phyloP scores from a whole-genome alignment of 2,329 filamentous ascomycete genomes.

The Colletotrichum sp. region DNA sequence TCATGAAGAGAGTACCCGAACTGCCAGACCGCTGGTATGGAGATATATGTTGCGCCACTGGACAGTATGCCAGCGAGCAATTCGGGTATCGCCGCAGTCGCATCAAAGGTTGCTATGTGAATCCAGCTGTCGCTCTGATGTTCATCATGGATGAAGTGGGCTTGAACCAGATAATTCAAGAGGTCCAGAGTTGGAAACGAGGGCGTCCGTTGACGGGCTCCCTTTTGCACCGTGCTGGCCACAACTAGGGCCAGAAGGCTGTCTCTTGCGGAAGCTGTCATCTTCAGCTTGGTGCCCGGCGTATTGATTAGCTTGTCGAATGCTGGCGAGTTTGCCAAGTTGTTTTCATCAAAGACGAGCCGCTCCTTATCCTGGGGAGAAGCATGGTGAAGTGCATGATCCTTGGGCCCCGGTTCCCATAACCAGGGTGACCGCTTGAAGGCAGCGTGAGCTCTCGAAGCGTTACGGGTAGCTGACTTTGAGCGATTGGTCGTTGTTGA shows the following conservation, averaged over 20 bases:
- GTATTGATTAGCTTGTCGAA: conserved; percentile 12
- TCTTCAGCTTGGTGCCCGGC: conserved; percentile 18
- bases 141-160: conserved; percentile 31
- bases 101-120: conserved; percentile 40
- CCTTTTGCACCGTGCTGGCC: conserved; percentile 29
- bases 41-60: conserved; percentile 40
- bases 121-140: conserved; percentile 26
- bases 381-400: conserved; percentile 23
- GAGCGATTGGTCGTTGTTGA: conserved; percentile 27
- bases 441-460: conserved; percentile 32
- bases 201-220: conserved; percentile 31
- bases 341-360: conserved; percentile 1
- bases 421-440: conserved; percentile 39
- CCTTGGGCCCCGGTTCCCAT: conserved; percentile 34
- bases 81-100: conserved; percentile 38
- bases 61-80: conserved; percentile 40
- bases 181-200: conserved; percentile 44
- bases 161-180: conserved; percentile 41
- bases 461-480: conserved; percentile 26
- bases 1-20: conserved; percentile 47
- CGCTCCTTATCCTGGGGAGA: conserved; percentile 14
- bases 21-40: conserved; percentile 39
- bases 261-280: conserved; percentile 30
- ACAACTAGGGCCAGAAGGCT: conserved; percentile 33
- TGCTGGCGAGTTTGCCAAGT: conserved; percentile 11